These are phyloP conservation scores for Santalum album DNA, from an alignment of 164 flowering plant genomes.

Conservation along the genomic window DNA sequence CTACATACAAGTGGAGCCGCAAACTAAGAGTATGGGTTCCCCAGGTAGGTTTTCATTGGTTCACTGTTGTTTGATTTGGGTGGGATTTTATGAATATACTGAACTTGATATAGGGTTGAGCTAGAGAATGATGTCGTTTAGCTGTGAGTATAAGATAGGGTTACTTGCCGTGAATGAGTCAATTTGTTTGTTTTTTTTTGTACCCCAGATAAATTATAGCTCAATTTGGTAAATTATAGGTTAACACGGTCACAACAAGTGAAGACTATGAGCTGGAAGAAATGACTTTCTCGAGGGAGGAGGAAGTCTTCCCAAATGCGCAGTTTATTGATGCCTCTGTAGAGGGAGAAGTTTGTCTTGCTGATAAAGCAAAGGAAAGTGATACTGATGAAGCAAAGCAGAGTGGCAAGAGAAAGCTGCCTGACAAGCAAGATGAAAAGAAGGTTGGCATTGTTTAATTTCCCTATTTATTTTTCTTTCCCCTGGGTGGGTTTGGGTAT, in stretches of 20 bases:
- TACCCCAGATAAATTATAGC: neutral
- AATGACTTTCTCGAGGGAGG: slow-evolving; percentile 69
- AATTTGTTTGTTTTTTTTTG: neutral
- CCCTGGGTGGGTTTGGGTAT: neutral
- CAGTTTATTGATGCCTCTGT: slow-evolving; percentile 22
- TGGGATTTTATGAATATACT: neutral
- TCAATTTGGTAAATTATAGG: slow-evolving; percentile 26
- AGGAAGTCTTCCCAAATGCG: slow-evolving; percentile 60
- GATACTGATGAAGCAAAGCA: slow-evolving; percentile 21
- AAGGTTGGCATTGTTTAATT: no score
- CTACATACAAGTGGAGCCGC: slow-evolving; percentile 83
- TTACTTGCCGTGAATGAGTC: no score
- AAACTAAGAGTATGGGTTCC: slow-evolving; percentile 89
- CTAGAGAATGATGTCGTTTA: no score
- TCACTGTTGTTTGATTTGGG: neutral
- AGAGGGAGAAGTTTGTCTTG: slow-evolving; percentile 13
- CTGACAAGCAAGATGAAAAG: slow-evolving; percentile 52
- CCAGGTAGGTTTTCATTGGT: slow-evolving; percentile 43
- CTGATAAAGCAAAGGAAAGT: slow-evolving; percentile 22
- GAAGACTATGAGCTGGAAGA: slow-evolving; percentile 48
- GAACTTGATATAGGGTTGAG: no score
- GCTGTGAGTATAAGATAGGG: no score
- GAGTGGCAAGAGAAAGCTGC: slow-evolving; percentile 55
- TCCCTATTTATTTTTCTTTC: neutral
- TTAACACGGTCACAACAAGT: slow-evolving; percentile 14